These are phyloP conservation scores for Metarhizium robertsii DNA, from an alignment of 2,329 filamentous ascomycete species.

Conservation along the genomic window DNA sequence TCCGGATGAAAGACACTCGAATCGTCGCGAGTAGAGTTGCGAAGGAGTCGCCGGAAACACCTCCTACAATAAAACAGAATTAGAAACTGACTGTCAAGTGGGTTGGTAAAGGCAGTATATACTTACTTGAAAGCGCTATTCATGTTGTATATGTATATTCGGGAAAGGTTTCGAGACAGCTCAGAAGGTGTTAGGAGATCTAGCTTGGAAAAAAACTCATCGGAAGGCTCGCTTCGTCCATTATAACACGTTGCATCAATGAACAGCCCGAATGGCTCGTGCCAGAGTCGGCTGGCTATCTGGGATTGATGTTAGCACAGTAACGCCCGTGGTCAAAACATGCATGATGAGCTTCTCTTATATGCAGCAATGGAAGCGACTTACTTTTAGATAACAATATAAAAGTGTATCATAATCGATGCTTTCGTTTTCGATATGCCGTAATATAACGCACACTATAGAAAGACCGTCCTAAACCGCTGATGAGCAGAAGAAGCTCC, in stretches of 20 bases:
- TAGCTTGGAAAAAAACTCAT: conserved; percentile 54
- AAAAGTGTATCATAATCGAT: conserved; percentile 58
- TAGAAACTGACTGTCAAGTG: not conserved
- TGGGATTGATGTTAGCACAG: conserved; percentile 16
- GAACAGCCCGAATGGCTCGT: conserved; percentile 57
- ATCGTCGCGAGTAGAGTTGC: conserved; percentile 52
- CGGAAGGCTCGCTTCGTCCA: conserved; percentile 56
- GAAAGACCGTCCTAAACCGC: conserved; percentile 51
- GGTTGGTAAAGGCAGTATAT: not conserved
- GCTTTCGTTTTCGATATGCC: conserved; percentile 56
- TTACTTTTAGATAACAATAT: conserved; percentile 58
- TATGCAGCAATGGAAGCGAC: conserved; percentile 6
- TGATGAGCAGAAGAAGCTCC: conserved; percentile 1
- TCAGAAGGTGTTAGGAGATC: conserved; percentile 55
- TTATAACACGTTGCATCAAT: conserved; percentile 64
- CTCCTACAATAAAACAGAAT: conserved; percentile 27
- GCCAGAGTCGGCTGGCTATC: conserved; percentile 63
- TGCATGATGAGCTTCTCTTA: too few relatives aligned
- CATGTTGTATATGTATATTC: conserved; percentile 65
- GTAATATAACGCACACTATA: conserved; percentile 59
- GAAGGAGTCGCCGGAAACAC: conserved; percentile 54
- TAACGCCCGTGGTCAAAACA: not conserved
- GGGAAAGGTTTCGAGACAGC: conserved; percentile 46
- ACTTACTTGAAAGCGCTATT: conserved; percentile 56
- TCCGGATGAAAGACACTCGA: conserved; percentile 51